Conservation (phyloP, 352 stramenopile species). For the Phytopythium sindhum region DNA sequence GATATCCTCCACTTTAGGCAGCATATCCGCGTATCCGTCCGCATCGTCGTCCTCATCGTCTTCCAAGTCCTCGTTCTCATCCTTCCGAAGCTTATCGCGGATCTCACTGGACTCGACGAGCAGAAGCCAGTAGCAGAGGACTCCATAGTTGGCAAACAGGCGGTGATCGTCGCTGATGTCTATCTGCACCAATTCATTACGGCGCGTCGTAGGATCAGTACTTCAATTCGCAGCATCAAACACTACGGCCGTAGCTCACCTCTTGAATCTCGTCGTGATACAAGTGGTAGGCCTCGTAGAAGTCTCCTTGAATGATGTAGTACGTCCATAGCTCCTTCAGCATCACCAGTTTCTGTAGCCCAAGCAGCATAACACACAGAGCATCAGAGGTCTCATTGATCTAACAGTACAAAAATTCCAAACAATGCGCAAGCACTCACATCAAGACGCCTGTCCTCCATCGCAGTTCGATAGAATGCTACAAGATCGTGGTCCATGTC, state of each 20-base stretch:
- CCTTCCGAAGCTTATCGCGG: slow-evolving; percentile 41
- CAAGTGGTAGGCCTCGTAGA: slow-evolving; percentile 75
- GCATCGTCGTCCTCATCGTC: slow-evolving; percentile 17
- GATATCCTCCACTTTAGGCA: slow-evolving; percentile 17
- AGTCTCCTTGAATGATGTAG: slow-evolving; percentile 64
- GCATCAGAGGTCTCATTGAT: slow-evolving; percentile 1
- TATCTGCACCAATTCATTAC: slow-evolving; percentile 14
- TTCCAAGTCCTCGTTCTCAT: slow-evolving; percentile 20
- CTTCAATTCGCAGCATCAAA: not conserved
- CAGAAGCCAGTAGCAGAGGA: slow-evolving; percentile 83
- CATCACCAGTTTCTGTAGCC: slow-evolving; percentile 48
- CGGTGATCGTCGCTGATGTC: slow-evolving; percentile 54
- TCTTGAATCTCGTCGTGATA: slow-evolving; percentile 75
- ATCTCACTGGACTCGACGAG: slow-evolving; percentile 74
- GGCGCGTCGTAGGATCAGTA: slow-evolving; percentile 1
- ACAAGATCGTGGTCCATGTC: slow-evolving; percentile 50
- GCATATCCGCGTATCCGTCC: not conserved
- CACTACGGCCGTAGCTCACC: slow-evolving; percentile 21
- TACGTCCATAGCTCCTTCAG: slow-evolving; percentile 75
- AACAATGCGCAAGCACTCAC: not conserved
- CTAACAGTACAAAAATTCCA: not conserved
- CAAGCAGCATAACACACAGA: slow-evolving; percentile 4
- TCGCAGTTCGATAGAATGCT: slow-evolving; percentile 47
- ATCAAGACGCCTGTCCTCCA: slow-evolving; percentile 37
- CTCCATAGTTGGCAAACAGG: slow-evolving; percentile 66